phyloP scores from a whole-genome alignment of 2,329 filamentous ascomycete species.

The Talaromyces rugulosus region DNA sequence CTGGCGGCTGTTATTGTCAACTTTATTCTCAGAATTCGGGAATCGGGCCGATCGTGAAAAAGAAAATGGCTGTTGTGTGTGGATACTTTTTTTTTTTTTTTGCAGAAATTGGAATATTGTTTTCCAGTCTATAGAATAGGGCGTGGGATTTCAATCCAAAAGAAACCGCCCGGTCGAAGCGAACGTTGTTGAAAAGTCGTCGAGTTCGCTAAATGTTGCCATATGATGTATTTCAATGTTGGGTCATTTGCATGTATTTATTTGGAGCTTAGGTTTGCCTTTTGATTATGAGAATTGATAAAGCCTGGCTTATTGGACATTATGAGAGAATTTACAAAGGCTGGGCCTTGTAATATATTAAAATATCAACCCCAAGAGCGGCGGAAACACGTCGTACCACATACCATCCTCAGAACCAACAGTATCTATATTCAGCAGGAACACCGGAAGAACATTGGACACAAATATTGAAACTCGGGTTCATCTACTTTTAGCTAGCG shows the following conservation, averaged over 20 bases:
- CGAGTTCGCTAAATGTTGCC: neutral
- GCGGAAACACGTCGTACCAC: neutral
- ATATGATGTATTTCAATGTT: neutral
- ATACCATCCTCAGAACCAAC: slow-evolving; percentile 3
- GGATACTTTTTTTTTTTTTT: neutral
- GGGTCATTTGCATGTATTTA: neutral
- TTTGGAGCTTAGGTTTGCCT: neutral
- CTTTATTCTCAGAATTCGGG: slow-evolving; percentile 68
- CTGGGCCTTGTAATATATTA: too few relatives aligned
- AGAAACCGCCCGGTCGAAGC: neutral
- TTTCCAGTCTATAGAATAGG: neutral
- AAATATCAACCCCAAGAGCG: neutral
- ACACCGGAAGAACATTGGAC: neutral
- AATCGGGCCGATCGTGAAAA: slow-evolving; percentile 12
- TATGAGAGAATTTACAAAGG: neutral
- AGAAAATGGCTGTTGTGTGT: neutral
- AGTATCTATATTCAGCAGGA: slow-evolving; percentile 3
- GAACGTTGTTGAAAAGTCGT: neutral
- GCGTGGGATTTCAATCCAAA: neutral
- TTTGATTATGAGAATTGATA: neutral
- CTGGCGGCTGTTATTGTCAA: slow-evolving; percentile 91
- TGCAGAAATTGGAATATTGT: neutral
- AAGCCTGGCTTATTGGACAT: neutral
- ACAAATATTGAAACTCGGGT: neutral
- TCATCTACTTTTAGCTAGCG: neutral